phyloP scores from a whole-genome alignment of 1,139 yeast species.

The Keqinozyma sinolaborantium region DNA sequence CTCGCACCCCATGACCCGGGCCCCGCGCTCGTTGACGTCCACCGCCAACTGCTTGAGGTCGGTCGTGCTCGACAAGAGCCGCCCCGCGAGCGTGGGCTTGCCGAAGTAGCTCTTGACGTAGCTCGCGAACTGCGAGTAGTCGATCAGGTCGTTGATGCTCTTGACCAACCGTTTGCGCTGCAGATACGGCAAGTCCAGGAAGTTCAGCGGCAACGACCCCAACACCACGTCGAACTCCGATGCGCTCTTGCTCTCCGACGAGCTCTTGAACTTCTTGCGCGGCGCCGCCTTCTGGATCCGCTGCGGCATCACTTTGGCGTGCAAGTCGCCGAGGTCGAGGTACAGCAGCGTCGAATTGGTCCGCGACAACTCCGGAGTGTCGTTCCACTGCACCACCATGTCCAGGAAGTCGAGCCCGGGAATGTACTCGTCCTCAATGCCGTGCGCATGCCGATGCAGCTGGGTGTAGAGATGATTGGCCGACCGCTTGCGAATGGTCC shows the following conservation, averaged over 20 bases:
- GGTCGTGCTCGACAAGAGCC: slow-evolving; percentile 39
- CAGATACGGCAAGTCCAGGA: slow-evolving; percentile 63
- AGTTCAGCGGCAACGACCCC: slow-evolving; percentile 55
- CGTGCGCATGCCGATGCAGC: slow-evolving; percentile 23
- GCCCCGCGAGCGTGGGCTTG: slow-evolving; percentile 40
- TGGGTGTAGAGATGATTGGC: slow-evolving; percentile 23
- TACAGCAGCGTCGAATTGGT: slow-evolving; percentile 28
- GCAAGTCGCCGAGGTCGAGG: slow-evolving; percentile 41
- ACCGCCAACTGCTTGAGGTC: slow-evolving; percentile 30
- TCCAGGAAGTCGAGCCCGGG: slow-evolving; percentile 60
- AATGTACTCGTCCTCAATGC: slow-evolving; percentile 69
- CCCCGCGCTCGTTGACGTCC: slow-evolving; percentile 59
- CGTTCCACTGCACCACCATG: slow-evolving; percentile 35
- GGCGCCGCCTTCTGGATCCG: slow-evolving; percentile 32
- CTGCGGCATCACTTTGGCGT: slow-evolving; percentile 47
- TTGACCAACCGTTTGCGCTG: slow-evolving; percentile 58
- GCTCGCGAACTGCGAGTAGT: slow-evolving; percentile 44
- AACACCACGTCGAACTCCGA: slow-evolving; percentile 30
- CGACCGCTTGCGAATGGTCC: slow-evolving; percentile 36
- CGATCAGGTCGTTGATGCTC: slow-evolving; percentile 54
- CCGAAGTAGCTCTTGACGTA: slow-evolving; percentile 37
- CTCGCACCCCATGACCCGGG: slow-evolving; percentile 53
- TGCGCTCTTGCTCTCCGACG: too few species aligned
- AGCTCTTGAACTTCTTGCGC: slow-evolving; percentile 24
- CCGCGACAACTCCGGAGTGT: slow-evolving; percentile 13